Conservation (phyloP, 331 rosid species). For the Erythrophleum ivorense region DNA sequence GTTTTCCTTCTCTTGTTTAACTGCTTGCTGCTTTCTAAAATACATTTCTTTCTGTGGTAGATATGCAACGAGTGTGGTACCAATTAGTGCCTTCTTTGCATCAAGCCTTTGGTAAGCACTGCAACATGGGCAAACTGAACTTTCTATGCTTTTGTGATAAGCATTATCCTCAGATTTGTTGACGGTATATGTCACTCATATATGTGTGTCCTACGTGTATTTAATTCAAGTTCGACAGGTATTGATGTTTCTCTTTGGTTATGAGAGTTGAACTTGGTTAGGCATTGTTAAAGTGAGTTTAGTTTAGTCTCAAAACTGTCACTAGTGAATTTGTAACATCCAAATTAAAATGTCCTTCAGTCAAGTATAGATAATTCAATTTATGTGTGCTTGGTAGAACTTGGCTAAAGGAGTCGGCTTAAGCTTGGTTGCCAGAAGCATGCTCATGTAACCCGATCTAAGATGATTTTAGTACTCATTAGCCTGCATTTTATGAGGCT, state of each 20-base stretch:
- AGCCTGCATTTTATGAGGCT: not conserved
- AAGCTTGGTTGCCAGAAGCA: not conserved
- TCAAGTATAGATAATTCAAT: not conserved
- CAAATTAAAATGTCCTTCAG: not conserved
- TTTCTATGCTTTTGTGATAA: not conserved
- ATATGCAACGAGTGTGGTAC: slow-evolving; percentile 93
- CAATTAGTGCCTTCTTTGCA: slow-evolving; percentile 94
- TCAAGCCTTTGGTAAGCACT: slow-evolving; percentile 92
- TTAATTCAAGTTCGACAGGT: slow-evolving; percentile 7
- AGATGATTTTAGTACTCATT: not conserved
- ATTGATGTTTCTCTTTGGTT: not conserved
- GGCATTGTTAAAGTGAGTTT: not conserved
- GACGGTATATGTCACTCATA: not conserved
- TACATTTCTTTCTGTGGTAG: slow-evolving; percentile 52
- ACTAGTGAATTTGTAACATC: not conserved
- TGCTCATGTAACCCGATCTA: not conserved
- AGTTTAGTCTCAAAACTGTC: not conserved
- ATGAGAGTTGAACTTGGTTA: not conserved
- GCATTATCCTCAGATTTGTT: slow-evolving; percentile 20
- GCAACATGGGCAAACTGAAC: slow-evolving; percentile 13
- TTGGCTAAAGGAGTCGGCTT: not conserved
- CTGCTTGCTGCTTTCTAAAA: slow-evolving; percentile 23
- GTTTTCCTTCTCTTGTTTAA: slow-evolving; percentile 18
- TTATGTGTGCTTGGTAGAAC: not conserved
- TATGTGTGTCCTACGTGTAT: slow-evolving; percentile 11